Conservation (phyloP, 2,329 filamentous ascomycete species). For the Neonectria hederae region DNA sequence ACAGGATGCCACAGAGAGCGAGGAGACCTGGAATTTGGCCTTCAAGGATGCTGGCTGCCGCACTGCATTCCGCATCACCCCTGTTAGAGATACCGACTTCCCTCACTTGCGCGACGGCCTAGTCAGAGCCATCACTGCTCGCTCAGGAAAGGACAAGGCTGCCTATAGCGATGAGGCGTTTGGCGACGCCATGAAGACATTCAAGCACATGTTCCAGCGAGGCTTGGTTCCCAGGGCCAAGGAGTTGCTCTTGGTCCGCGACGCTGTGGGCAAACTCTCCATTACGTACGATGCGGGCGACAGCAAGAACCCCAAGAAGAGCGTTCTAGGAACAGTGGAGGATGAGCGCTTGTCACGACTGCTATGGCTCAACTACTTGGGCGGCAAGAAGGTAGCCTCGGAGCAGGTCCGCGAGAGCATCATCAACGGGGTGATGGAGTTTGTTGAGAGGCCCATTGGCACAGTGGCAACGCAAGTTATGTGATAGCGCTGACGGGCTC, state of each 20-base stretch:
- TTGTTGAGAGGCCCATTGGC: constrained; percentile 87
- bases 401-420: constrained; percentile 83
- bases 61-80: constrained; percentile 83
- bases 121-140: constrained; percentile 82
- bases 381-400: constrained; percentile 85
- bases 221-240: constrained; percentile 82
- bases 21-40: constrained; percentile 78
- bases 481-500: background rate
- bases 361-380: constrained; percentile 91
- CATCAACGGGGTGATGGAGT: constrained; percentile 85
- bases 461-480: constrained; percentile 82
- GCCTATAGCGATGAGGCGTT: constrained; percentile 77
- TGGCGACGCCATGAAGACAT: constrained; percentile 76
- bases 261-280: constrained; percentile 70
- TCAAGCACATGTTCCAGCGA: constrained; percentile 84
- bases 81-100: constrained; percentile 94
- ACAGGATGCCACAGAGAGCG: constrained; percentile 74
- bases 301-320: constrained; percentile 55
- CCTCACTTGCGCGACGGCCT: constrained; percentile 91
- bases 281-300: constrained; percentile 74
- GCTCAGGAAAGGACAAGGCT: constrained; percentile 66
- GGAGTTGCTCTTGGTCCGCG: constrained; percentile 78
- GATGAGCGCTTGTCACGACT: constrained; percentile 85
- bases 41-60: constrained; percentile 74
- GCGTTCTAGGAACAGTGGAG: constrained; percentile 72